A percentile compares a stretch with the other conserved stretches of the same genome.
These are phyloP conservation scores for Yamadazyma friedrichii DNA, from an alignment of 1,139 yeast species.

Conservation along the genomic window DNA sequence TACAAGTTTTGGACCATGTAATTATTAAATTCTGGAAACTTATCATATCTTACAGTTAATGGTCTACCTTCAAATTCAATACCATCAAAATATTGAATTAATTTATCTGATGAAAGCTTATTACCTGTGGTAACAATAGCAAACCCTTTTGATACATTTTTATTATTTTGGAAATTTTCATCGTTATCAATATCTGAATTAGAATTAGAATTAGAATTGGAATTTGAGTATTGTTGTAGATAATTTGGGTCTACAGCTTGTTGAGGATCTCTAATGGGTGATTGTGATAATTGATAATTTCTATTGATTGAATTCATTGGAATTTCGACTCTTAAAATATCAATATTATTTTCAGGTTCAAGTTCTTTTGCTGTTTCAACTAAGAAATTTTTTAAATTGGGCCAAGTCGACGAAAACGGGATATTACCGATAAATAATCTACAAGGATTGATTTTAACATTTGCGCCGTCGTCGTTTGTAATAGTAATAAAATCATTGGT, in stretches of 20 bases:
- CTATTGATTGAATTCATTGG: conserved; percentile 35
- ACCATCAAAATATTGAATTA: conserved; percentile 52
- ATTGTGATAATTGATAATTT: conserved; percentile 12
- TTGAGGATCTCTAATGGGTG: conserved; percentile 5
- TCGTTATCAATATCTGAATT: not conserved
- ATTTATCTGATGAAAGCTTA: conserved; percentile 46
- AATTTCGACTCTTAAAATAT: conserved; percentile 53
- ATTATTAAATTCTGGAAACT: conserved; percentile 42
- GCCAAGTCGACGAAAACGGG: conserved; percentile 59
- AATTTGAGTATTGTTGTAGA: not conserved
- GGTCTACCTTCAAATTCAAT: conserved; percentile 55
- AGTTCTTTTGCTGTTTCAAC: conserved; percentile 32
- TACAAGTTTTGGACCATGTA: conserved; percentile 30
- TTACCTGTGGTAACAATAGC: conserved; percentile 61
- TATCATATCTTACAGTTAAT: conserved; percentile 60
- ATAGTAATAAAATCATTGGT: conserved; percentile 19
- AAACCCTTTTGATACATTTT: conserved; percentile 49
- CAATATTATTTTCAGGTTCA: conserved; percentile 27
- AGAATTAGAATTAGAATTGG: not conserved
- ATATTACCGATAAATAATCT: conserved; percentile 55
- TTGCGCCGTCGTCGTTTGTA: conserved; percentile 29
- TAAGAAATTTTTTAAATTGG: conserved; percentile 49
- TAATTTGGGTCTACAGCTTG: not conserved
- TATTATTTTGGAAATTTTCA: conserved; percentile 2
- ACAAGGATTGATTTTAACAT: conserved; percentile 35